Conservation (phyloP, 2,329 filamentous ascomycete species). For the Colletotrichum shisoi region DNA sequence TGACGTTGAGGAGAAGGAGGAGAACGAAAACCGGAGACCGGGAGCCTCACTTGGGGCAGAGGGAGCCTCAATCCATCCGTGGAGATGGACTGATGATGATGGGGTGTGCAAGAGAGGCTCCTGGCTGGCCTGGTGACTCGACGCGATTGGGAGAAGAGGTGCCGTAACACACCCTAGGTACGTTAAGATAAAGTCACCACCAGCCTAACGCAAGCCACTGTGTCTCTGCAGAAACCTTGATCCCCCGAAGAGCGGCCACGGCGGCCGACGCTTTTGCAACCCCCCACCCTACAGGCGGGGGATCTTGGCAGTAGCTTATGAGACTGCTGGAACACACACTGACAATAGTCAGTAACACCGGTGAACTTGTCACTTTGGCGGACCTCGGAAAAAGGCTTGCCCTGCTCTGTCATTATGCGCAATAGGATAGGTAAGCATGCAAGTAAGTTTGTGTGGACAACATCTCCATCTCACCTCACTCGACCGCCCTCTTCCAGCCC, state of each 20-base stretch:
- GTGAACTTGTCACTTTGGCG: not conserved
- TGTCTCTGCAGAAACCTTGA: conserved; percentile 12
- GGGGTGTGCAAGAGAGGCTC: not conserved
- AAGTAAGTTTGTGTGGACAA: not conserved
- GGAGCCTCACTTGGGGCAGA: conserved; percentile 19
- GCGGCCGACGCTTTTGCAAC: not conserved
- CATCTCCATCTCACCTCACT: not conserved
- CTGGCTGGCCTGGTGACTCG: conserved; percentile 2
- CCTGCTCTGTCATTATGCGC: not conserved
- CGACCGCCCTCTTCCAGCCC: not conserved
- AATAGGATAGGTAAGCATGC: not conserved
- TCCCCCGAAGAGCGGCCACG: conserved; percentile 1
- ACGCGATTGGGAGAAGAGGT: not conserved
- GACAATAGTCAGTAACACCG: conserved; percentile 1
- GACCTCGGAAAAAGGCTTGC: not conserved
- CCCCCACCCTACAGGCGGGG: not conserved
- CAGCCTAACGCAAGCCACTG: conserved; percentile 19
- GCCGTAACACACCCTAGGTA: not conserved
- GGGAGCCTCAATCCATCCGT: not conserved
- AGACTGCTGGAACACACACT: too few species aligned
- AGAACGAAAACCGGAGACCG: too few species aligned
- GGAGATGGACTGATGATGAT: not conserved
- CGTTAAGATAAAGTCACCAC: conserved; percentile 4
- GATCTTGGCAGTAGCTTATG: conserved; percentile 5
- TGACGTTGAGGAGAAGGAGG: not conserved